Evolutionary conservation across 202 grass and related monocot genomes (phyloP), one percentile per base, ranked within the genome.

Genomic region (Setaria viridis): DNA sequence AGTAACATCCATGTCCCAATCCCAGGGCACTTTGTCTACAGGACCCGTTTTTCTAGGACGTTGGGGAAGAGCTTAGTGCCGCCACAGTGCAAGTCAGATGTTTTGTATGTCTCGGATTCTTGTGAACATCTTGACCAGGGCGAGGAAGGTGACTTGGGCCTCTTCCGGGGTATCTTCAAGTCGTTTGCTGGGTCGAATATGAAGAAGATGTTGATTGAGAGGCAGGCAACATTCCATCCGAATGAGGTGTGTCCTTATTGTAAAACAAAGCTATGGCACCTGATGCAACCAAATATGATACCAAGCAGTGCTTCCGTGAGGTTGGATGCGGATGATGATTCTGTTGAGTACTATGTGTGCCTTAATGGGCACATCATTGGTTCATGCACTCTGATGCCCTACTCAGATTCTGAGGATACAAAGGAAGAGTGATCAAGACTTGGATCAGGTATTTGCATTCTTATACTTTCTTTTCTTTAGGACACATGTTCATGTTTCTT

Each of bases 41-140:
- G 83, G 45, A 97, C 94, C 6, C 82, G 94, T 56, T 97, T 97
- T 84, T 94, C 94, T 0, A 89, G 82, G 77, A 90, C 91, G 30
- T 85, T 80, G 48, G 94, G 94, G 29, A 97, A 92, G 79, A 83
- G 89, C 64, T 89, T 97, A 78, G 77, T 97, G 67, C 66, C 87
- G 15, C 80, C 72, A 4, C 91, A 89, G 45, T 97, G 91, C 71
- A 97, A 79, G 81, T 80, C 73, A 15, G 94, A 97, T 48, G 91
- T 85, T 11, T 43, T 97, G 83, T 97, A 94, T 77, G 87, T 94
- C 25, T 97, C 91, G 5, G 91, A 97, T 67, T 86, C 91, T n/a
- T 97, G 94, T 14, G 94, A 97, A 79, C 94, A 97, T 86, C 80
- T 94, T 56, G 94, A 97, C 80, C 85, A 87, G 80, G 94, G 87